Evolutionary conservation across 257 asterid genomes (phyloP).

Genomic region (Solanum arcanum): DNA sequence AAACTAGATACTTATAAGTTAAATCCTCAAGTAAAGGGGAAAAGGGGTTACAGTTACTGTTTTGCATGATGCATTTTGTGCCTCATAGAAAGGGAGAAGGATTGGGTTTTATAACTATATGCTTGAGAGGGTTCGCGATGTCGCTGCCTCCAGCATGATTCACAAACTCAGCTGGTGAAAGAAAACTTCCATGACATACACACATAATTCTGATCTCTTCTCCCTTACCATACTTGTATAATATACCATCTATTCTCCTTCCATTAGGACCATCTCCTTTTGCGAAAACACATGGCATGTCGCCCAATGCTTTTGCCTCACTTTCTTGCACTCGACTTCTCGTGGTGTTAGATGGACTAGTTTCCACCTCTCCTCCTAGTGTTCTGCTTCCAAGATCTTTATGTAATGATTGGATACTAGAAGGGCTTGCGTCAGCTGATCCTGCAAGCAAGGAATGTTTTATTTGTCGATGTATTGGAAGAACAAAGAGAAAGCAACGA

Average conservation of each 20-base stretch:
- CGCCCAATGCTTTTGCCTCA: slow-evolving; percentile 20
- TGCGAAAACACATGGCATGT: slow-evolving; percentile 93
- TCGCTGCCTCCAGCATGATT: slow-evolving; percentile 81
- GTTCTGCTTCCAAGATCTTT: slow-evolving; percentile 11
- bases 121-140: slow-evolving; percentile 61
- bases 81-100: slow-evolving; percentile 36
- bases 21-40: background rate
- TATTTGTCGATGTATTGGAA: background rate
- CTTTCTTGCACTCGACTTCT: slow-evolving; percentile 7
- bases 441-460: background rate
- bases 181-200: slow-evolving; percentile 79
- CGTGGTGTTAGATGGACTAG: slow-evolving; percentile 20
- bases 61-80: background rate
- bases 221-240: slow-evolving; percentile 74
- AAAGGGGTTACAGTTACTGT: background rate
- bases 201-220: slow-evolving; percentile 90
- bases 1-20: background rate
- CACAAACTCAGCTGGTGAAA: slow-evolving; percentile 79
- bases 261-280: slow-evolving; percentile 82
- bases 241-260: slow-evolving; percentile 68
- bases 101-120: slow-evolving; percentile 69
- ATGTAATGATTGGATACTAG: slow-evolving; percentile 42
- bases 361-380: slow-evolving; percentile 14
- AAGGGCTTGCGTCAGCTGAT: slow-evolving; percentile 38
- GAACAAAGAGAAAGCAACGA: background rate